Evolutionary conservation across 2,329 filamentous ascomycete genomes (phyloP), one percentile per base, ranked within the genome.

Genomic region (Ophiostoma pallidulum): DNA sequence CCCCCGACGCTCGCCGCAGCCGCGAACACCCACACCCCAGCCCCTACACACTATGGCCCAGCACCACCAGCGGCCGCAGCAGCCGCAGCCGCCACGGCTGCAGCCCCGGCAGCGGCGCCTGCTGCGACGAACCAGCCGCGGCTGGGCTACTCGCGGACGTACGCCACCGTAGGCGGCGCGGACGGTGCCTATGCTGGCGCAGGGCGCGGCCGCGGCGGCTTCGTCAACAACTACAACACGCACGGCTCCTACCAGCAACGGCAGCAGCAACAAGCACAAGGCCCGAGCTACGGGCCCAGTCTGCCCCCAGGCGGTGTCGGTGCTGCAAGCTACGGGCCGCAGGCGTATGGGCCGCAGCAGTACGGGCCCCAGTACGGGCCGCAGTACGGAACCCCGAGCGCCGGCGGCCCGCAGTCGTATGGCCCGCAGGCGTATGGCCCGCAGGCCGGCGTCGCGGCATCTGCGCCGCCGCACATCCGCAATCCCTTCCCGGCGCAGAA

Each of bases 401-500:
- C 41, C 45, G 33, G 14, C 14, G 9, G 44, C 19, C 16, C 42
- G 10, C 9, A 14, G 59, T 66, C 53, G 16, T 45, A 45, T 16
- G 44, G 44, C 7, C 60, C 69, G 3, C 49, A 52, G 42, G 52
- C 64, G 42, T 50, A 50, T 29, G 48, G 48, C 6, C 60, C 69
- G 4, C 43, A 49, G 41, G 52, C 64, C 43, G 52, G 69, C 56
- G 60, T 68, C 4, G 45, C 50, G 40, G 66, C 69, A 22, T 75
- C 69, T 41, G 66, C 74, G 16, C 67, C 79, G 10, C 84, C 84
- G 10, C 80, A 84, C 56, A 90, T 90, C 54, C 74, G 78, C 51
- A 94, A 94, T 62, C 86, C 90, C 0, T 95, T 94, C 61, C 82
- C 82, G 10, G 73, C 75, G 13, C 82, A 84, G 19, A 72, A 71